phyloP scores from a whole-genome alignment of 2,329 filamentous ascomycete species.

The Epichloe festucae region DNA sequence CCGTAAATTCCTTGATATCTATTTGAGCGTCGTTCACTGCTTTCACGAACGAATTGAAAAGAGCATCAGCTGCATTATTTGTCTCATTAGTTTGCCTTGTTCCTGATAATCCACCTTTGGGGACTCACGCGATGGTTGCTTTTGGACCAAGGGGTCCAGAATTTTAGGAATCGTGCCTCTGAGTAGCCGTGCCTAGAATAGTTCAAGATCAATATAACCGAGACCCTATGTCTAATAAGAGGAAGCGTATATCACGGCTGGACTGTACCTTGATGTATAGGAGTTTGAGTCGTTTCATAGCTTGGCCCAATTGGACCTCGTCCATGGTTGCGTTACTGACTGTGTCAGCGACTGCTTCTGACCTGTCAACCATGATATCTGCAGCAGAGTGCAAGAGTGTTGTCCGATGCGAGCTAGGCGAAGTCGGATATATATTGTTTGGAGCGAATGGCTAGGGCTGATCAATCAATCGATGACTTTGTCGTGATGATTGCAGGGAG shows the following conservation, averaged over 20 bases:
- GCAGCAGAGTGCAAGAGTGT: background rate
- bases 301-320: slow-evolving; percentile 36
- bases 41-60: slow-evolving; percentile 34
- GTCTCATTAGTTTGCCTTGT: slow-evolving; percentile 2
- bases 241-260: background rate
- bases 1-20: slow-evolving; percentile 39
- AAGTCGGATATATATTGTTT: background rate
- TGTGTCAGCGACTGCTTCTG: background rate
- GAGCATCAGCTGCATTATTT: slow-evolving; percentile 30
- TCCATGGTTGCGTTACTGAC: slow-evolving; percentile 20
- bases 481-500: background rate
- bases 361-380: slow-evolving; percentile 4
- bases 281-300: slow-evolving; percentile 37
- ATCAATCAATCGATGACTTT: background rate
- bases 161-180: slow-evolving; percentile 25
- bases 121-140: slow-evolving; percentile 37
- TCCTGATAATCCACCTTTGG: background rate
- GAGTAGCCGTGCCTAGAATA: slow-evolving; percentile 19
- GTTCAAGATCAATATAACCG: slow-evolving; percentile 8
- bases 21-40: slow-evolving; percentile 32
- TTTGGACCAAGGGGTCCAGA: slow-evolving; percentile 35
- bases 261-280: slow-evolving; percentile 39
- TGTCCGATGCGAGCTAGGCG: background rate
- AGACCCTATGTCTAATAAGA: background rate
- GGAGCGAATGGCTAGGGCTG: background rate